Evolutionary conservation across 202 grass and related monocot genomes (phyloP).

Genomic region (Hordeum pubiflorum): DNA sequence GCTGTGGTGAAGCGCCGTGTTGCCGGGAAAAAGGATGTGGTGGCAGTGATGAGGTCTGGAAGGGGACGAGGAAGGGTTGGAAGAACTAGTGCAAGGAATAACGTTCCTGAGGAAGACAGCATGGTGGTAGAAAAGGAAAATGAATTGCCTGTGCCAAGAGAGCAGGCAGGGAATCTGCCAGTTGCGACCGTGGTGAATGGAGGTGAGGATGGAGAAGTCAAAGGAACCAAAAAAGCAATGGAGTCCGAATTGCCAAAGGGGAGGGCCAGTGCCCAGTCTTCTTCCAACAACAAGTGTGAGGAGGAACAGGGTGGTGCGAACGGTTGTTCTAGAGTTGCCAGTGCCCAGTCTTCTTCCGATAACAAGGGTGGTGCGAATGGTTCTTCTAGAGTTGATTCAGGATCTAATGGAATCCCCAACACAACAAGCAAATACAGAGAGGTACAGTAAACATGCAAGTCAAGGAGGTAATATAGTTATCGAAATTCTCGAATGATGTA

Average conservation of each 20-base stretch:
- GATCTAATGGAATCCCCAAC: slow-evolving; percentile 50
- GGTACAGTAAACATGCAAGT: slow-evolving; percentile 25
- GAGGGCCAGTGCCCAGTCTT: background rate
- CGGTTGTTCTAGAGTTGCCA: slow-evolving; percentile 26
- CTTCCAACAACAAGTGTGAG: background rate
- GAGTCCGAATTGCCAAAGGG: background rate
- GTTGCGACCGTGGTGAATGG: background rate
- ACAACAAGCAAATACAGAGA: slow-evolving; percentile 58
- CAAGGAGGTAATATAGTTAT: background rate
- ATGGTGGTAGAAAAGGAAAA: background rate
- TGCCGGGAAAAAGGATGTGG: background rate
- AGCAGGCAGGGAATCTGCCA: background rate
- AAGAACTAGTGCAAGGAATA: slow-evolving; percentile 12
- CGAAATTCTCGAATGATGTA: background rate
- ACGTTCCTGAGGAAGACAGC: background rate
- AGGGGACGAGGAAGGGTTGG: background rate
- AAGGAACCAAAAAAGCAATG: background rate
- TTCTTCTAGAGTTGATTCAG: slow-evolving; percentile 30
- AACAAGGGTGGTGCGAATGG: background rate
- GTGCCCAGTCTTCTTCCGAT: background rate
- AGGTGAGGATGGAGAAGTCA: slow-evolving; percentile 5
- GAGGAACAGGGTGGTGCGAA: background rate
- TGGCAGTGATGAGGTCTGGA: slow-evolving; percentile 11
- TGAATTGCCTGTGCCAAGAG: background rate
- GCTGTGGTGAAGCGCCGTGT: background rate